Evolutionary conservation across 768 basidiomycete genomes (phyloP), one percentile per base, ranked within the genome.

Genomic region (Panellus pusillus): DNA sequence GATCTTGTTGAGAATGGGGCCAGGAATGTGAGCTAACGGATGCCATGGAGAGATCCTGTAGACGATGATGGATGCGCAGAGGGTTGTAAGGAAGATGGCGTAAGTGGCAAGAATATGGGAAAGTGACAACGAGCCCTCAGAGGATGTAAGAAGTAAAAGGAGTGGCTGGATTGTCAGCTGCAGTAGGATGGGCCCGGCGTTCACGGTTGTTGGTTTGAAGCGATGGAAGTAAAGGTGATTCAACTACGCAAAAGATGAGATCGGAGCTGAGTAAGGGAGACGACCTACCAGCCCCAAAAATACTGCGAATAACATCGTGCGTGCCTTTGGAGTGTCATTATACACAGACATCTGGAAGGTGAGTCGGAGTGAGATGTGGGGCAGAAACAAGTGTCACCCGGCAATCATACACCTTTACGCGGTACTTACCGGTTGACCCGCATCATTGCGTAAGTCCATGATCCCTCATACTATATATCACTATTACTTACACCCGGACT

Each of bases 11-110:
- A 66, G 27, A 0, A 62, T 17, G 1, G 72, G 73, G 1, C 74
- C 74, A 6, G 74, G 74, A 48, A 70, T 68, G 17, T 61, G 52
- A 1, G 71, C 69, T 7, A 76, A 63, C 1, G 74, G 74, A 44
- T 76, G 74, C 51, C 68, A 68, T 0, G 73, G 74, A 13, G 72
- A 70, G 27, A 73, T 49, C 1, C 73, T 69, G 48, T 75, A 75
- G n/a, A 65, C 19, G 29, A 61, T 29, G 11, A 71, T 66, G n/a
- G 69, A 73, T 6, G 49, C 17, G 15, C 37, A 35, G 17, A 65
- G 46, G 1, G 66, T 38, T 3, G 29, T 15, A 1, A 60, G 17
- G 48, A 67, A 67, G 18, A 47, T 37, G 36, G n/a, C 32, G 44
- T 61, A 64, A 5, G 57, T 50, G 6, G 50, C 24, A 1, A 52